These are phyloP conservation scores for Fusarium robinianum DNA, from an alignment of 2,329 filamentous ascomycete genomes.

Conservation along the genomic window DNA sequence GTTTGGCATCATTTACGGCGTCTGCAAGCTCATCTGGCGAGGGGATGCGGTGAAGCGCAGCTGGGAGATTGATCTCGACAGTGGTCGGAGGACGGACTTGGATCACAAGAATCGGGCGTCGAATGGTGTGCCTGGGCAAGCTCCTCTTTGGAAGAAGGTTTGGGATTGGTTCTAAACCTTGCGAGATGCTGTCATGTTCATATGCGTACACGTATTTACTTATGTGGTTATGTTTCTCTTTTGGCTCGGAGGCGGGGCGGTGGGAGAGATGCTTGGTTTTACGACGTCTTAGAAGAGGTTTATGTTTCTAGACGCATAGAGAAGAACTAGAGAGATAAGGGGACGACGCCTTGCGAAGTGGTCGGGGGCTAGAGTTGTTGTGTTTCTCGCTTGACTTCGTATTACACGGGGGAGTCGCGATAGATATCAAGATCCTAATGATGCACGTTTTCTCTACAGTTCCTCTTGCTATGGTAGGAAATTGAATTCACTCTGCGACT, in stretches of 20 bases:
- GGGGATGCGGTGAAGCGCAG: constrained; percentile 54
- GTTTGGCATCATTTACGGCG: constrained; percentile 61
- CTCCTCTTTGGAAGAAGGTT: constrained; percentile 50
- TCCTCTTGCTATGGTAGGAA: too few species aligned
- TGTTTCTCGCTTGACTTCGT: not conserved
- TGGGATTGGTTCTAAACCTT: constrained; percentile 46
- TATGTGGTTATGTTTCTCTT: not conserved
- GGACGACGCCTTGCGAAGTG: not conserved
- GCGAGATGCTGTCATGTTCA: not conserved
- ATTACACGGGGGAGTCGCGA: not conserved
- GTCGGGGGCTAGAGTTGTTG: not conserved
- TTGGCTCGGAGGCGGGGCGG: too few species aligned
- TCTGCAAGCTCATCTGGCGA: constrained; percentile 57
- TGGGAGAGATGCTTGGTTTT: not conserved
- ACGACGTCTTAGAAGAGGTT: not conserved
- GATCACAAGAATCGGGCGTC: constrained; percentile 49
- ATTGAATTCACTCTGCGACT: too few species aligned
- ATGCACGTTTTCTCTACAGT: too few species aligned
- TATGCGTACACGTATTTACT: not conserved
- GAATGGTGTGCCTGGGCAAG: constrained; percentile 35
- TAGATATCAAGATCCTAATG: too few species aligned
- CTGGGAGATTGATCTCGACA: constrained; percentile 60
- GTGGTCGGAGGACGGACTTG: constrained; percentile 59
- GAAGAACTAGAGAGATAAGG: too few species aligned
- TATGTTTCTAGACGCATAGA: not conserved